Evolutionary conservation across 164 flowering plant species (phyloP).

Genomic region (Echeveria elegans): DNA sequence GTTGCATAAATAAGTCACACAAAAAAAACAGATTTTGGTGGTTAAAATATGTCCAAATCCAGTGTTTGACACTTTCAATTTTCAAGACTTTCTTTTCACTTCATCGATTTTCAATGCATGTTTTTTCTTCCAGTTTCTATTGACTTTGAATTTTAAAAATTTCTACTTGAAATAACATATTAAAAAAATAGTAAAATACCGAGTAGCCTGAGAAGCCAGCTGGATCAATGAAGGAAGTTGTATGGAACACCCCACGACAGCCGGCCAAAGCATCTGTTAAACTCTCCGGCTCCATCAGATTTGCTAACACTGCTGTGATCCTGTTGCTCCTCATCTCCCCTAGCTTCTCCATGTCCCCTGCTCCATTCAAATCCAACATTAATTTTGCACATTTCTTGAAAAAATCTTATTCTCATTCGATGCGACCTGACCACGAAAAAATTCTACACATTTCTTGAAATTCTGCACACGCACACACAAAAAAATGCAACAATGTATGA

Average conservation of each 20-base stretch:
- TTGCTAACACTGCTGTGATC: constrained; percentile 4
- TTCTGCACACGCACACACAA: too few relatives aligned
- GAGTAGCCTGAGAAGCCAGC: constrained; percentile 6
- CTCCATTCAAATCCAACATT: background rate
- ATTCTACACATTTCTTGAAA: too few relatives aligned
- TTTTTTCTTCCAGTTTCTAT: background rate
- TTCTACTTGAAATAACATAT: background rate
- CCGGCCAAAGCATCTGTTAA: background rate
- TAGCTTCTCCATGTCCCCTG: constrained; percentile 6
- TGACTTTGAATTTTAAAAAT: background rate
- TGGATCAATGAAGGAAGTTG: background rate
- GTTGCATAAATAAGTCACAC: background rate
- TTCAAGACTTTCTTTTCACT: background rate
- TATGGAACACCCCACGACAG: constrained; percentile 1
- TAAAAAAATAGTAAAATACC: background rate
- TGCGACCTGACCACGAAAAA: too few relatives aligned
- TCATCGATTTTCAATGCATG: background rate
- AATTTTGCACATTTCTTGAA: background rate
- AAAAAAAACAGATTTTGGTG: background rate
- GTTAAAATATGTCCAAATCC: background rate
- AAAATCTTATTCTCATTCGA: too few relatives aligned
- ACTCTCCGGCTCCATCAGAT: background rate
- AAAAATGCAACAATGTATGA: too few relatives aligned
- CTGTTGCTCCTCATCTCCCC: constrained; percentile 6
- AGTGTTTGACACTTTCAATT: background rate